Evolutionary conservation across 1,284 basidiomycete species (phyloP).

Genomic region (Afroboletus lepidellus): DNA sequence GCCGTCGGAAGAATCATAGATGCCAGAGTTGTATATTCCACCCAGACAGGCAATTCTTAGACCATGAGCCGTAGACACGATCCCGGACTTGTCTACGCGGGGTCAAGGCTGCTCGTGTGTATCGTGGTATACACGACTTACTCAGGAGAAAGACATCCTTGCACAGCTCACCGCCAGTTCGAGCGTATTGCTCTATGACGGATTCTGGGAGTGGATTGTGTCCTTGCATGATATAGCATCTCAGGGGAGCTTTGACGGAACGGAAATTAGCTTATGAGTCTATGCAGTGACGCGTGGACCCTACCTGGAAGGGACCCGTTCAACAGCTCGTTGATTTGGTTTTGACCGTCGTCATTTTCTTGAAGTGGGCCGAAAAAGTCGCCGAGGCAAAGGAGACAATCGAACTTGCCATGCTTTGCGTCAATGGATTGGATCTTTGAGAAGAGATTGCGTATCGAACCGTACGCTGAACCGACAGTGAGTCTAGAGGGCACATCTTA

Average conservation of each 20-base stretch:
- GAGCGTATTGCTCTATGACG: constrained; percentile 72
- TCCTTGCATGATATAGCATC: constrained; percentile 92
- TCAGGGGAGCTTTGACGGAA: constrained; percentile 65
- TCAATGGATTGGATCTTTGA: constrained; percentile 85
- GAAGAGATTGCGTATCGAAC: constrained; percentile 72
- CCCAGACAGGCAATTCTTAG: constrained; percentile 85
- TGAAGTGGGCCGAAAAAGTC: constrained; percentile 82
- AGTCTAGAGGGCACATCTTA: constrained; percentile 49
- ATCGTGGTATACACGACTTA: constrained; percentile 40
- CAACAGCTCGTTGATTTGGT: constrained; percentile 60
- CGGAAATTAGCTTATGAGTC: constrained; percentile 11
- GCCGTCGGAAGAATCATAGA: constrained; percentile 56
- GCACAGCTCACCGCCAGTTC: constrained; percentile 75
- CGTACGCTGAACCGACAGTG: constrained; percentile 83
- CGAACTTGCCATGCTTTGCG: constrained; percentile 93
- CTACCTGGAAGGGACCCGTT: constrained; percentile 65
- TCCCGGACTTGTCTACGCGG: constrained; percentile 72
- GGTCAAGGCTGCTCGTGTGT: constrained; percentile 1
- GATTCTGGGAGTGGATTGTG: constrained; percentile 67
- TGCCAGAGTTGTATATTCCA: constrained; percentile 66
- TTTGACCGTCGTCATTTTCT: constrained; percentile 42
- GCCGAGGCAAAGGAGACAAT: constrained; percentile 82
- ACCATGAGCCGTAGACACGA: constrained; percentile 80
- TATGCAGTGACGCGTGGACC: constrained; percentile 8
- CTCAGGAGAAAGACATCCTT: constrained; percentile 84